Base-by-base conservation (phyloP, 371 early-diverging fungal species). In the Dichotomocladium elegans region DNA sequence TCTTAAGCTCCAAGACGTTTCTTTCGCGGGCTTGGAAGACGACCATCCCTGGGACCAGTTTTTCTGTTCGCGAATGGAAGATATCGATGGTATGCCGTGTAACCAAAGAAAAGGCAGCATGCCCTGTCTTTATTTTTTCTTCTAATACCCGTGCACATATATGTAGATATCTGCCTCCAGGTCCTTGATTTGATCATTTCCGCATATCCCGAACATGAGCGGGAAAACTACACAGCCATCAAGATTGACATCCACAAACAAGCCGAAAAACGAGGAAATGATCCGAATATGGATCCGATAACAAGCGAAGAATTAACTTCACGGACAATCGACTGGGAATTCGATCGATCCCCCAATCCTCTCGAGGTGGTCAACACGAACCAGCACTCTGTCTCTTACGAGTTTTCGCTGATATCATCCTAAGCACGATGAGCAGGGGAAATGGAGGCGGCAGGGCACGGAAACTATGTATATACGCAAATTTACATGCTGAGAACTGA, bases 201-300 rank as follows among this genome's bases (percentile, higher is more conserved):
- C 44, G 68, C 61, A 8, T 28, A 66, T 22, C 51, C 51, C 25
- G 65, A 65, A 35, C 53, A 61, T n/a, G 68, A 78, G 46, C 55
- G 60, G 5, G 58, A 74, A 33, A 60, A 54, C 9, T 81, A 72
- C 46, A 81, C 80, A 26, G 66, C 49, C 17, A 70, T 79, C 15
- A 81, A 83, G 43, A 83, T 83, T 58, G 63, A 65, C 31, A 44
- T 83, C 24, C 78, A 83, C 48, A 76, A 80, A 43, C 75, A 69
- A 27, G 68, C 72, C 28, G 63, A 70, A 21, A 31, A 34, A 29
- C 60, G 75, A 53, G 74, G 71, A 11, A 50, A 57, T 6, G 74
- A 74, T 49, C 60, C 55, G 1, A 58, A 61, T 33, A 60, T 67
- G 58, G 67, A 74, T 30, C 61, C 58, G 9, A 21, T 55, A 21